Conservation (phyloP, 495 filamentous ascomycete species). For the Daldinia bambusicola region DNA sequence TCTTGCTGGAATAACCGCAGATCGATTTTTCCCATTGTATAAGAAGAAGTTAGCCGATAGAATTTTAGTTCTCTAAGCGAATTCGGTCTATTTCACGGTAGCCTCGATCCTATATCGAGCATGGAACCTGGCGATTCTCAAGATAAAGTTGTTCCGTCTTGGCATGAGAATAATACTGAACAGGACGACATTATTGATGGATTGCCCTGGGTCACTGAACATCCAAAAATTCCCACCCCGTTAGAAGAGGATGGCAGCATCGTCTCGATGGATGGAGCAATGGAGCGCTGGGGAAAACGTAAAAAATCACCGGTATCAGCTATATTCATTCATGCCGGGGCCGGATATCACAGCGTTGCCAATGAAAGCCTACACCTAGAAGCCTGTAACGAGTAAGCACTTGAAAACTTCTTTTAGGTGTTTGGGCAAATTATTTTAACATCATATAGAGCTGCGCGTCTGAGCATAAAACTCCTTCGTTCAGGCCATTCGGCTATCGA, state of each 20-base stretch:
- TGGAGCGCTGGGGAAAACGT: slow-evolving; percentile 35
- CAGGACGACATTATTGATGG: slow-evolving; percentile 25
- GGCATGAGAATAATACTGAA: neutral
- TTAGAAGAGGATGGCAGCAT: slow-evolving; percentile 13
- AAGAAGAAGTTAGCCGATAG: slow-evolving; percentile 11
- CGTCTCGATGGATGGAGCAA: slow-evolving; percentile 36
- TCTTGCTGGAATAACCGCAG: neutral
- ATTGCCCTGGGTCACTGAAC: slow-evolving; percentile 18
- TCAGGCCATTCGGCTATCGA: slow-evolving; percentile 83
- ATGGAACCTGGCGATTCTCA: slow-evolving; percentile 20
- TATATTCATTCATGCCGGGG: slow-evolving; percentile 96
- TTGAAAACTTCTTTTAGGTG: neutral
- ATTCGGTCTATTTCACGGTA: neutral
- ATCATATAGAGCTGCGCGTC: slow-evolving; percentile 72
- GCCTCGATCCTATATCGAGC: neutral
- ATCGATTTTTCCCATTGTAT: slow-evolving; percentile 4
- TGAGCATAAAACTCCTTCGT: slow-evolving; percentile 80
- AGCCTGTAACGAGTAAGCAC: slow-evolving; percentile 83
- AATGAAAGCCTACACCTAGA: slow-evolving; percentile 86
- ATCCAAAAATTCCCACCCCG: slow-evolving; percentile 8
- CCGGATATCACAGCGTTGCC: slow-evolving; percentile 87
- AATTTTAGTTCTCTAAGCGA: neutral
- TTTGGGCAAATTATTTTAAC: slow-evolving; percentile 1
- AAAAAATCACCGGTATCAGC: slow-evolving; percentile 57
- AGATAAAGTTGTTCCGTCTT: neutral